Evolutionary conservation across 306 rosid genomes (phyloP), one percentile per base, ranked within the genome.

Genomic region (Vicia villosa): DNA sequence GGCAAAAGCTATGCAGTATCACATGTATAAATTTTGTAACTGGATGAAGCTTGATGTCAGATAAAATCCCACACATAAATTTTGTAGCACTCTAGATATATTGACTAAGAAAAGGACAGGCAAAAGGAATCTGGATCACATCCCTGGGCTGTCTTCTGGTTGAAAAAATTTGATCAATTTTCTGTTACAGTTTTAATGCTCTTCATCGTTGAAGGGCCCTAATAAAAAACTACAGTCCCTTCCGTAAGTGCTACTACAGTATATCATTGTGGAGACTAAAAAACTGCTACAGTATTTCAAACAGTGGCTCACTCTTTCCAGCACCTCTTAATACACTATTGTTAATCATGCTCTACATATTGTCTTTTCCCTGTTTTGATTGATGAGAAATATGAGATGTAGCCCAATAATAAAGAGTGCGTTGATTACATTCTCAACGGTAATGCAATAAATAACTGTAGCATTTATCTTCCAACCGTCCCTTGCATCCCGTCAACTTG

Each of bases 11-110:
- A 43, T 57, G 36, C 69, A 24, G 41, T 68, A 8, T 40, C 54
- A 21, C 56, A 34, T 62, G 40, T 75, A 32, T 36, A 63, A 19
- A 73, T 79, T 34, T 3, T 43, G 26, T 68, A 59, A 9, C 38
- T 59, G 38, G 10, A 8, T 40, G 51, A 51, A 54, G 24, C 36
- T 41, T 73, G 17, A 24, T 24, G 10, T 73, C 16, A 20, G 56
- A 37, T 63, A 73, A 63, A 73, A 16, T 3, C 77, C 34, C n/a
- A 10, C 12, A 10, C 45, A 24, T 11, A 51, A 52, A 22, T 50
- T 50, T 36, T 74, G 34, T 62, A 37, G 63, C 70, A 62, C 42
- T 62, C 63, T 5, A 62, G 22, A 19, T 61, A 36, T 47, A 46
- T 47, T 46, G 16, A 10, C 21, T 15, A 41, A 59, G 68, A 70